Evolutionary conservation across 2,329 filamentous ascomycete genomes (phyloP).

Genomic region (Venturia oleaginea): DNA sequence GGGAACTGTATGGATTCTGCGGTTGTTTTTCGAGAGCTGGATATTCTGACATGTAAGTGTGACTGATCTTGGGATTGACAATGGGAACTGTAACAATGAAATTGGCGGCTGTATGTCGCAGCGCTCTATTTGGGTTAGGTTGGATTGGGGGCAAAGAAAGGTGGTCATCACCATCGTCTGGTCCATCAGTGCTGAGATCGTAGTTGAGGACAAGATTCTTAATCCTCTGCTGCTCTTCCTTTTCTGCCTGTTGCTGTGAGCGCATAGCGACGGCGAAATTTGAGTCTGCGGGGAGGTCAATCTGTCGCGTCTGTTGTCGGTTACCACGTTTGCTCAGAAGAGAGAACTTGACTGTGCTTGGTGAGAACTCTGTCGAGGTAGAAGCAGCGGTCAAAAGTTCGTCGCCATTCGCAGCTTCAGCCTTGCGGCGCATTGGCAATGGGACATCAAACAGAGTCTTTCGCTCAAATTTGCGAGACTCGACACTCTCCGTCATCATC

Average conservation of each 20-base stretch:
- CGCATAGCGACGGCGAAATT: constrained; percentile 95
- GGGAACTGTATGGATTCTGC: constrained; percentile 24
- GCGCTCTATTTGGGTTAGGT: constrained; percentile 41
- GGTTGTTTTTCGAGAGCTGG: constrained; percentile 16
- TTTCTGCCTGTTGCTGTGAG: constrained; percentile 86
- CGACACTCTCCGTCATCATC: constrained; percentile 95
- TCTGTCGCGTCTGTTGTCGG: constrained; percentile 87
- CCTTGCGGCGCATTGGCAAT: constrained; percentile 70
- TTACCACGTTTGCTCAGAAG: constrained; percentile 94
- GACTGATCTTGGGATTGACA: constrained; percentile 33
- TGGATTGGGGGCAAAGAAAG: constrained; percentile 31
- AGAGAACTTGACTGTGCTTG: constrained; percentile 74
- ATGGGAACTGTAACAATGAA: constrained; percentile 34
- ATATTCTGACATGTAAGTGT: constrained; percentile 3
- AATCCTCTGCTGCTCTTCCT: constrained; percentile 95
- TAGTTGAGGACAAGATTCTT: constrained; percentile 97
- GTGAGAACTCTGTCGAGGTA: constrained; percentile 16
- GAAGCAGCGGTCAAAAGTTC: constrained; percentile 22
- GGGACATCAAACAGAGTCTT: constrained; percentile 95
- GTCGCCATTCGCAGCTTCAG: constrained; percentile 28
- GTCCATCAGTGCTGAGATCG: constrained; percentile 73
- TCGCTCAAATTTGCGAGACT: constrained; percentile 91
- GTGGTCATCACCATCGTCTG: constrained; percentile 66
- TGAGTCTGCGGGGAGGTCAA: constrained; percentile 83
- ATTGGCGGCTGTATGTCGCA: constrained; percentile 23